Conservation (phyloP, 805 yeast genomes). For the Cyberlindnera mrakii region DNA sequence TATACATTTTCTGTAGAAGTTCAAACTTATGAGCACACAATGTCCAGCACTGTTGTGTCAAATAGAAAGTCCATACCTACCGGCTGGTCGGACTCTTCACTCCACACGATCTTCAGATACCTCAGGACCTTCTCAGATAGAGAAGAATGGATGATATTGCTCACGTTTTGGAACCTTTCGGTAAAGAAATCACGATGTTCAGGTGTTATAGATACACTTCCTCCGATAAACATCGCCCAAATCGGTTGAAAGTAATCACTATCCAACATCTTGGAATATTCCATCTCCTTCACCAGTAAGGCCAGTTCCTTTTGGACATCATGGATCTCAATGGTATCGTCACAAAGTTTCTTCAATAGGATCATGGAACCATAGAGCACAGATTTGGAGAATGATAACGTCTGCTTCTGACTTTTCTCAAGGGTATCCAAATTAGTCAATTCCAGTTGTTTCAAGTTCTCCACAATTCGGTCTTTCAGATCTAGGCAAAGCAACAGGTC, state of each 20-base stretch:
- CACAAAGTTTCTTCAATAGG: slow-evolving; percentile 13
- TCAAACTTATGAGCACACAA: slow-evolving; percentile 12
- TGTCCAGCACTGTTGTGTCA: slow-evolving; percentile 21
- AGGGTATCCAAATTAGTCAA: neutral
- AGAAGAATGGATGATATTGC: slow-evolving; percentile 14
- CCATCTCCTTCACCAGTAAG: slow-evolving; percentile 8
- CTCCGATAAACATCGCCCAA: slow-evolving; percentile 23
- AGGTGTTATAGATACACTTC: slow-evolving; percentile 11
- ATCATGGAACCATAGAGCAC: slow-evolving; percentile 14
- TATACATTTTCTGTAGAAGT: too few species aligned
- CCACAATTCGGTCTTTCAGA: slow-evolving; percentile 4
- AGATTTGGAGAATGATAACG: slow-evolving; percentile 13
- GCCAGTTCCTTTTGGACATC: slow-evolving; percentile 11
- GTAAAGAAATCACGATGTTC: slow-evolving; percentile 12
- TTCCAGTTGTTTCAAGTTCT: slow-evolving; percentile 2
- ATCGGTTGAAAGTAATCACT: slow-evolving; percentile 10
- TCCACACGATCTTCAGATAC: slow-evolving; percentile 21
- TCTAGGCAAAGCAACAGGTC: slow-evolving; percentile 5
- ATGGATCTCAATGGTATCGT: slow-evolving; percentile 7
- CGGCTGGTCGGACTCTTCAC: slow-evolving; percentile 8
- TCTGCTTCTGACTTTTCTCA: slow-evolving; percentile 10
- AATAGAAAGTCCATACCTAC: slow-evolving; percentile 23
- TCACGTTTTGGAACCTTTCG: slow-evolving; percentile 9
- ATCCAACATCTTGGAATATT: slow-evolving; percentile 5
- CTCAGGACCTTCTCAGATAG: slow-evolving; percentile 18